Evolutionary conservation across 148 eudicot species (phyloP), one percentile per base, ranked within the genome.

Genomic region (Selenicereus undatus): DNA sequence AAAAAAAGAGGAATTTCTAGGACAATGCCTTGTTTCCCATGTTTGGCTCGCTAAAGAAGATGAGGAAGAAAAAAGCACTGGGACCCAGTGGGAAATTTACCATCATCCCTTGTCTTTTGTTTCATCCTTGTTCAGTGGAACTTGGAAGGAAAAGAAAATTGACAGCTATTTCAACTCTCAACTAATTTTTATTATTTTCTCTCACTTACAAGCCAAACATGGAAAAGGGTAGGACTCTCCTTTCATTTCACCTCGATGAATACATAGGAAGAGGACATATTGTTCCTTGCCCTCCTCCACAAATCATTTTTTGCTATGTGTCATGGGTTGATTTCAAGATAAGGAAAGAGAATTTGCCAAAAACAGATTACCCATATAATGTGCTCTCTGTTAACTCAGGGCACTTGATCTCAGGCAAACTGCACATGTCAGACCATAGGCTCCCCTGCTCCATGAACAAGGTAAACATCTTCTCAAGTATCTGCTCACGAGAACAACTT

Each of bases 361-460:
- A 52, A 65, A 75, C 56, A 14, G 68, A 86, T 88, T 92, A 96
- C 99, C 97, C 92, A 77, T 85, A 91, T 83, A 96, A 88, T 80
- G 88, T 86, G 88, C 87, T 89, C 84, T 92, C 98, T 50, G 98
- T 85, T 79, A 92, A 82, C 78, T 92, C 98, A 22, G 90, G 85
- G 83, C 91, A 84, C 80, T 82, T 90, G 71, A 94, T 91, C 81
- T 96, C 99, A 1, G 97, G 90, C 88, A 92, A 87, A 86, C 84
- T 80, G 88, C 99, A 88, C 66, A 96, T 83, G 75, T 96, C 99
- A 74, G 97, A 87, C 99, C 99, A 96, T 72, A 92, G 45, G 86
- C 89, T 90, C 85, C 92, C 89, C 84, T 93, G 99, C 80, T 96
- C 99, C 90, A 96, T 81, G 89, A 90, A 94, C 89, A 94, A 88